Base-by-base conservation (phyloP, 2,329 filamentous ascomycete genomes). In the Xylaria arbuscula region DNA sequence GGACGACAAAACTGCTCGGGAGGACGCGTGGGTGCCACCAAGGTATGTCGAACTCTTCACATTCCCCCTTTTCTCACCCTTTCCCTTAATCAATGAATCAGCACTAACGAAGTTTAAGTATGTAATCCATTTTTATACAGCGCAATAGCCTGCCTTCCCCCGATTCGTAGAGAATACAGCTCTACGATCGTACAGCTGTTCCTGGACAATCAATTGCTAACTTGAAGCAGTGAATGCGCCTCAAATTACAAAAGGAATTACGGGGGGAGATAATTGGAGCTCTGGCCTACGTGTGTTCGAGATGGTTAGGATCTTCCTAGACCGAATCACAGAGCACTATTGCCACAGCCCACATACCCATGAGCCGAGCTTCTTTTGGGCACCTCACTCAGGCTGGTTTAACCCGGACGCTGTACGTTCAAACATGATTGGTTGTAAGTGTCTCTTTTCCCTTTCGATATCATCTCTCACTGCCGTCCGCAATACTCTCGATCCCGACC, bases 371-470 rank as follows among this genome's bases (percentile, higher is more conserved):
- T 19, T 6, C 0, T 66, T 75, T 36, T 75, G 67, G 68, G 28
- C 0, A 1, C 13, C 65, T 4, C 28, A 63, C 3, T 15, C 22
- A 0, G 73, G 72, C 3, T 75, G 58, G 64, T 72, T 75, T 19
- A 70, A 73, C 32, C 48, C 65, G 13, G 74, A 75, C n/a, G 40
- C 61, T 3, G 70, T 74, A 45, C 71, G 74, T 2, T n/a, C 60
- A 2, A 66, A 72, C 19, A 74, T 75, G 73, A 71, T 72, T 9
- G 73, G 72, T 0, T 40, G 64, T 67, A 69, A 1, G 67, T 66
- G 6, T 34, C 19, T 47, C 22, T 11, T 38, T 38, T 48, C 22
- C 1, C 19, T 13, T 48, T 48, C 19, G 13, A 5, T 2, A 28
- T 11, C 22, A 22, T 48, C 19, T 45, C 19, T 22, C 19, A 22